Evolutionary conservation across 768 basidiomycete genomes (phyloP).

Genomic region (Mycena vitilis): DNA sequence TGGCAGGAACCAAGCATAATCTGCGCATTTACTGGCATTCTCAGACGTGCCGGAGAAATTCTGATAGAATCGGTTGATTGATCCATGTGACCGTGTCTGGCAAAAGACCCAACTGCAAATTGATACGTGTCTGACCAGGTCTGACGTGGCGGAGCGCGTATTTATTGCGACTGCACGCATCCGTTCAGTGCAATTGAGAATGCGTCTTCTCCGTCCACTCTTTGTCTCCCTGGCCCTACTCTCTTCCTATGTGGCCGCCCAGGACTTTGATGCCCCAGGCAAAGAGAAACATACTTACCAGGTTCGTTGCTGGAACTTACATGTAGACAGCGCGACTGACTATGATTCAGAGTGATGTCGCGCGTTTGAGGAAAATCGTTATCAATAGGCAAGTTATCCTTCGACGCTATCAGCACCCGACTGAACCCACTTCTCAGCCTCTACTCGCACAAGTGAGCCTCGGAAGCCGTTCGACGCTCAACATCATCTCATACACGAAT

Average conservation of each 20-base stretch:
- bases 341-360: slow-evolving; percentile 83
- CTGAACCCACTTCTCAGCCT: slow-evolving; percentile 58
- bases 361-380: slow-evolving; percentile 92
- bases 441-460: slow-evolving; percentile 80
- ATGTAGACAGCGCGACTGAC: slow-evolving; percentile 4
- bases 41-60: too few species aligned
- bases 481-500: slow-evolving; percentile 19
- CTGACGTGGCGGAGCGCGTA: too few species aligned
- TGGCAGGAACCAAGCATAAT: not conserved
- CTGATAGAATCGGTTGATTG: not conserved
- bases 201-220: slow-evolving; percentile 70
- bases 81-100: slow-evolving; percentile 6
- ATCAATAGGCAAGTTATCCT: slow-evolving; percentile 79
- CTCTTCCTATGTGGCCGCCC: slow-evolving; percentile 59
- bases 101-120: too few species aligned
- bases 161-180: too few species aligned
- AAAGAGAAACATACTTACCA: slow-evolving; percentile 80
- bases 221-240: slow-evolving; percentile 59
- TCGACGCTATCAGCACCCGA: slow-evolving; percentile 15
- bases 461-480: not conserved
- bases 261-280: slow-evolving; percentile 52
- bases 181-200: slow-evolving; percentile 44
- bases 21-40: slow-evolving; percentile 6
- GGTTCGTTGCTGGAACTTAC: slow-evolving; percentile 48
- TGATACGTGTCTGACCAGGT: slow-evolving; percentile 18